Percentiles rank a stretch among this genome's conserved stretches.
These are phyloP conservation scores for Rickenella mellea DNA, from an alignment of 768 basidiomycete genomes.

Conservation along the genomic window DNA sequence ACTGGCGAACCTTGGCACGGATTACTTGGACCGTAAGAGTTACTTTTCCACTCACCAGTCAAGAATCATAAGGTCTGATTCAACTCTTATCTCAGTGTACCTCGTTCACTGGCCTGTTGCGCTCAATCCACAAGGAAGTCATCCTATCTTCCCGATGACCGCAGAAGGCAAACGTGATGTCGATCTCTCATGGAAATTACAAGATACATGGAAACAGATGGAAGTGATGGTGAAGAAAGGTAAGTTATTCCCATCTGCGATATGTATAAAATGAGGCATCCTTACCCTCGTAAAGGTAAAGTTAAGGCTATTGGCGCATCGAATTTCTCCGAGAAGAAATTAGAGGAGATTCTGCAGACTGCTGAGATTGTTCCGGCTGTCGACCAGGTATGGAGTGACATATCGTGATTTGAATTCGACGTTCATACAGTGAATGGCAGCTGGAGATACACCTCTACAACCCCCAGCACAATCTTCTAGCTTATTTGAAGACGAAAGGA, in stretches of 20 bases:
- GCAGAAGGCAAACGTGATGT: slow-evolving; percentile 61
- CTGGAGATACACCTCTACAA: slow-evolving; percentile 70
- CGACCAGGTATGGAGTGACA: slow-evolving; percentile 43
- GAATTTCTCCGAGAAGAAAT: slow-evolving; percentile 60
- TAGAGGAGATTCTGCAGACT: slow-evolving; percentile 60
- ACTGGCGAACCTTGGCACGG: slow-evolving; percentile 67
- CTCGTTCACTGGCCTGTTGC: slow-evolving; percentile 80
- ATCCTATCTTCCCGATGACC: slow-evolving; percentile 45
- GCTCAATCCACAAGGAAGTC: slow-evolving; percentile 59
- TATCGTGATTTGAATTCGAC: not conserved
- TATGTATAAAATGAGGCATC: not conserved
- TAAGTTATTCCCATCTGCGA: slow-evolving; percentile 9
- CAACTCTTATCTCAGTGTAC: slow-evolving; percentile 32
- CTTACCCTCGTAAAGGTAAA: slow-evolving; percentile 35
- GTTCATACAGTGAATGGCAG: too few species aligned
- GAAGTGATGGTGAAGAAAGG: slow-evolving; percentile 63
- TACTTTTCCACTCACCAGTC: slow-evolving; percentile 3
- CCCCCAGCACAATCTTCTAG: slow-evolving; percentile 59
- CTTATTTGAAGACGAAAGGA: slow-evolving; percentile 51
- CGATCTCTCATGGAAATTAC: slow-evolving; percentile 53
- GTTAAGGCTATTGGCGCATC: slow-evolving; percentile 62
- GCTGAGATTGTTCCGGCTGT: slow-evolving; percentile 65
- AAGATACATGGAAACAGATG: slow-evolving; percentile 80
- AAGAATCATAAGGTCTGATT: not conserved
- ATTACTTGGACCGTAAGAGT: slow-evolving; percentile 71